Evolutionary conservation across 371 early-diverging fungal genomes (phyloP).

Genomic region (Apophysomyces sp.): DNA sequence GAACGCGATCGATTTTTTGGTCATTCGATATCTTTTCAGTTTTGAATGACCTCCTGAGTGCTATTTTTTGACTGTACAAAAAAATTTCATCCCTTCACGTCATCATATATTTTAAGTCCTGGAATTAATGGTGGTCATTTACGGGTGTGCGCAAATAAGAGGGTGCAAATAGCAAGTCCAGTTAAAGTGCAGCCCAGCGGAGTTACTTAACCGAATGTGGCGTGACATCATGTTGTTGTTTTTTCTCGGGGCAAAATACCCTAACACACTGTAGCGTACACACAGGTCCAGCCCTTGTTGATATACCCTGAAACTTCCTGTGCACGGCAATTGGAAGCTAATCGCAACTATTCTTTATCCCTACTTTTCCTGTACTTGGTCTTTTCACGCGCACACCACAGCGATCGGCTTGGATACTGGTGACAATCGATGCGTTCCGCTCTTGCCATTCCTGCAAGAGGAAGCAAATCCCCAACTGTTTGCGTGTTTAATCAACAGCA

Average conservation of each 20-base stretch:
- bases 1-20: too few relatives aligned
- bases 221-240: constrained; percentile 2
- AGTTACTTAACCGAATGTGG: neutral
- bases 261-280: neutral
- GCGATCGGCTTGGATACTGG: neutral
- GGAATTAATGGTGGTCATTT: too few relatives aligned
- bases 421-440: constrained; percentile 25
- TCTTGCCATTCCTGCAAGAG: constrained; percentile 23
- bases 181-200: neutral
- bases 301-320: neutral
- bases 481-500: constrained; percentile 2
- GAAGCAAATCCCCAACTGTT: constrained; percentile 18
- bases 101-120: too few relatives aligned
- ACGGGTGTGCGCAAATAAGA: too few relatives aligned
- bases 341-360: neutral
- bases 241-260: constrained; percentile 1
- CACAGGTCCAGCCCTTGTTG: neutral
- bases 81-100: too few relatives aligned
- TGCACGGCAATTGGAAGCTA: neutral
- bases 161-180: too few relatives aligned
- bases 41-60: too few relatives aligned
- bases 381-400: neutral
- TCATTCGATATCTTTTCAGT: too few relatives aligned
- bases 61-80: too few relatives aligned
- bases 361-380: neutral